phyloP scores from a whole-genome alignment of 1,139 yeast genomes.

The Schwanniomyces etchellsii region DNA sequence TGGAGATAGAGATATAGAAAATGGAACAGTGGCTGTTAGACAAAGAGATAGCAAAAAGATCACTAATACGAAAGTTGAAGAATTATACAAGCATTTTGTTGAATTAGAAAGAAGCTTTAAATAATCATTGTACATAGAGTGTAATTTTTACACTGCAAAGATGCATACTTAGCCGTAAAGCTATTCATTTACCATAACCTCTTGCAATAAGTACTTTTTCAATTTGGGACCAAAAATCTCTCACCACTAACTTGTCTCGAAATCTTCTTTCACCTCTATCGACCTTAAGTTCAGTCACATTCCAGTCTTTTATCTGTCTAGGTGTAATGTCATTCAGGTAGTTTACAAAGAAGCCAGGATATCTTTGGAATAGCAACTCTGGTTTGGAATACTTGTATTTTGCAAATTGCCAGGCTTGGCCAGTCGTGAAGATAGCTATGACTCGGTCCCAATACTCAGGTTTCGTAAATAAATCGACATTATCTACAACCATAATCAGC shows the following conservation, averaged over 20 bases:
- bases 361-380: constrained; percentile 70
- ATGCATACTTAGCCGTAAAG: not conserved
- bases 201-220: constrained; percentile 52
- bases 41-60: constrained; percentile 51
- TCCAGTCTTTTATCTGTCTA: constrained; percentile 75
- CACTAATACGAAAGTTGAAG: constrained; percentile 36
- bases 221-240: constrained; percentile 74
- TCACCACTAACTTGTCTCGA: constrained; percentile 82
- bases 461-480: constrained; percentile 81
- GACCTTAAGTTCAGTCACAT: constrained; percentile 68
- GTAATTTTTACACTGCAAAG: not conserved
- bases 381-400: constrained; percentile 83
- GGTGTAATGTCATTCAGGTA: constrained; percentile 82
- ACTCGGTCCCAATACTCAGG: constrained; percentile 98
- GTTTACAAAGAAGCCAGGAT: constrained; percentile 75
- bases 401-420: constrained; percentile 95
- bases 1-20: constrained; percentile 78
- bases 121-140: constrained; percentile 7
- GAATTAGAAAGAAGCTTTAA: constrained; percentile 43
- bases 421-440: constrained; percentile 92
- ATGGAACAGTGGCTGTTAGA: constrained; percentile 60
- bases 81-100: constrained; percentile 45
- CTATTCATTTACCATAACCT: constrained; percentile 28
- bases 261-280: constrained; percentile 79
- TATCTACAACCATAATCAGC: constrained; percentile 76